Conservation (phyloP, 1,284 basidiomycete species). For the Irpex lacteus region DNA sequence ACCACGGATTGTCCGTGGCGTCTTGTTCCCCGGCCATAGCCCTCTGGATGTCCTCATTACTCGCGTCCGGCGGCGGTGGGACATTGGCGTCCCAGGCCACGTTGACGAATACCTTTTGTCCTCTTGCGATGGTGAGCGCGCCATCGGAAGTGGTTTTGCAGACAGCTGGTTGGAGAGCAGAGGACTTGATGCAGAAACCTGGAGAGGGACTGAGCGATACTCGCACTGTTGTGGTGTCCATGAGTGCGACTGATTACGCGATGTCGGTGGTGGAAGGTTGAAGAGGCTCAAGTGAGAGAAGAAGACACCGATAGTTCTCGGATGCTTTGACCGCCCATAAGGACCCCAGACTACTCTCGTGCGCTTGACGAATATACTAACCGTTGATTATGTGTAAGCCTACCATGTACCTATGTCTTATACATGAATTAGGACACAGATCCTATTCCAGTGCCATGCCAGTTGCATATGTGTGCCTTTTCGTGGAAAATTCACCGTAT, state of each 20-base stretch:
- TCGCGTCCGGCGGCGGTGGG: constrained; percentile 59
- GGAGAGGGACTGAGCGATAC: constrained; percentile 50
- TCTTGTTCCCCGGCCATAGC: constrained; percentile 51
- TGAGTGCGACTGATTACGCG: background rate
- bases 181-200: constrained; percentile 61
- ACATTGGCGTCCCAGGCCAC: constrained; percentile 65
- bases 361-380: no score
- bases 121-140: constrained; percentile 36
- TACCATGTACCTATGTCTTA: no score
- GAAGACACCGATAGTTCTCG: background rate
- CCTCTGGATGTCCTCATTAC: constrained; percentile 50
- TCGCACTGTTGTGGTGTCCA: constrained; percentile 22
- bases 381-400: no score
- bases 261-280: background rate
- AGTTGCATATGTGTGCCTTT: no score
- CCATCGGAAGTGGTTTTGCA: constrained; percentile 19
- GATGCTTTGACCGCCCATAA: background rate
- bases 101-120: constrained; percentile 69
- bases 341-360: no score
- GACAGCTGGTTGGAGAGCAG: constrained; percentile 38
- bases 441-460: no score
- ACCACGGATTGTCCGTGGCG: constrained; percentile 39
- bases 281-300: background rate
- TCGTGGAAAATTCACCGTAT: no score
- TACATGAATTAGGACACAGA: no score